phyloP scores from a whole-genome alignment of 257 asterid species.

The Nicotiana tomentosiformis region DNA sequence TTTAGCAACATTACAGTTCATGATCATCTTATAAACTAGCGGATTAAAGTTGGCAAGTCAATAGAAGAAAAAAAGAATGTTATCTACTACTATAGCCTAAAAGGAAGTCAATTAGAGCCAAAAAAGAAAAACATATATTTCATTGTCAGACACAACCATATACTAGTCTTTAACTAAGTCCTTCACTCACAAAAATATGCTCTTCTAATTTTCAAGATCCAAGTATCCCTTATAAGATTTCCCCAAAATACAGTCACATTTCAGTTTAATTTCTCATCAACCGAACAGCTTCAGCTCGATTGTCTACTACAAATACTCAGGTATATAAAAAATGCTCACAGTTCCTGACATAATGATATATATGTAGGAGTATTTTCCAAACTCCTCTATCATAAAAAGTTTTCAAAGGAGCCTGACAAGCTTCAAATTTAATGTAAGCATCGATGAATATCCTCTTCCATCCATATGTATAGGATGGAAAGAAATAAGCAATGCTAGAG shows the following conservation, averaged over 20 bases:
- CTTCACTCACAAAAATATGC: background rate
- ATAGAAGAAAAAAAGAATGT: background rate
- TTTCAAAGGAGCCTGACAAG: conserved; percentile 45
- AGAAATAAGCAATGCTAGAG: conserved; percentile 10
- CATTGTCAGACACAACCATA: background rate
- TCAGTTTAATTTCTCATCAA: background rate
- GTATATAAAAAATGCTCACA: too few species aligned
- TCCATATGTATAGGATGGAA: conserved; percentile 23
- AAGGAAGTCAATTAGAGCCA: background rate
- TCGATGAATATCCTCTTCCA: conserved; percentile 12
- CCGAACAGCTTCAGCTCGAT: background rate
- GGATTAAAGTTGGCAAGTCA: background rate
- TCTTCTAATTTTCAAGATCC: background rate
- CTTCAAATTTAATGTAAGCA: conserved; percentile 27
- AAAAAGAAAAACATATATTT: background rate
- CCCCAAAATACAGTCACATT: background rate
- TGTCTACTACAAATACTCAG: background rate
- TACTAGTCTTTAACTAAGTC: background rate
- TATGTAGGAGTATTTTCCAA: conserved; percentile 41
- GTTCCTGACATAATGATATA: background rate
- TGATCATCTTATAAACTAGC: background rate
- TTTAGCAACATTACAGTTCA: background rate
- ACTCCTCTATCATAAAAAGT: conserved; percentile 32
- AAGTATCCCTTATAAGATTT: background rate
- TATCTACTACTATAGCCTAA: background rate